phyloP scores from a whole-genome alignment of 805 yeast species.

The Naumovozyma dairenensis region DNA sequence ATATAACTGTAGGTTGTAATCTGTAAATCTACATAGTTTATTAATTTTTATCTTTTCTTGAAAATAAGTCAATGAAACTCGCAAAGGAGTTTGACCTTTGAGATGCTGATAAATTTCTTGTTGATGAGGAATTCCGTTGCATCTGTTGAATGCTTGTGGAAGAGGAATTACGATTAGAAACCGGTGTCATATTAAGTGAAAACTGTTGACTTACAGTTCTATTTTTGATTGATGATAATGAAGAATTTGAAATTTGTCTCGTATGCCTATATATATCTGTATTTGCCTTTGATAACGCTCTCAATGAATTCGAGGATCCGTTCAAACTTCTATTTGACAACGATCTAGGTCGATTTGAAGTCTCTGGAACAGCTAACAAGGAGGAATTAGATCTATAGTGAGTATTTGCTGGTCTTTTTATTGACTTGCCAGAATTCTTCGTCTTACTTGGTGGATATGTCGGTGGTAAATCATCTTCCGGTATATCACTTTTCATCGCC shows the following conservation, averaged over 20 bases:
- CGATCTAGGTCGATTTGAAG: constrained; percentile 7
- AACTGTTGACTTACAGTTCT: constrained; percentile 17
- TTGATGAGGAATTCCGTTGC: background rate
- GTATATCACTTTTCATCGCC: constrained; percentile 49
- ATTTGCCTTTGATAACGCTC: constrained; percentile 9
- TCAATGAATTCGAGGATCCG: constrained; percentile 18
- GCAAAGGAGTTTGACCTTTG: constrained; percentile 9
- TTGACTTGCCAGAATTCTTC: background rate
- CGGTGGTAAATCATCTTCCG: constrained; percentile 57
- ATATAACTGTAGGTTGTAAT: no score
- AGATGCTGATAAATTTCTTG: background rate
- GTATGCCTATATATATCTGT: constrained; percentile 7
- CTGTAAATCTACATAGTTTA: no score
- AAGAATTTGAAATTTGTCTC: constrained; percentile 1
- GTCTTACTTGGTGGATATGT: constrained; percentile 34
- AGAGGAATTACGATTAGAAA: background rate
- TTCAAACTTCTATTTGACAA: constrained; percentile 19
- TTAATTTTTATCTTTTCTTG: constrained; percentile 4
- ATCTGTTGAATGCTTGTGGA: background rate
- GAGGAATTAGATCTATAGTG: constrained; percentile 20
- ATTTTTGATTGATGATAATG: constrained; percentile 7
- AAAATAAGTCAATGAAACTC: constrained; percentile 4
- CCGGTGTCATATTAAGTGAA: constrained; percentile 25
- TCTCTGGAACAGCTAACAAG: constrained; percentile 8
- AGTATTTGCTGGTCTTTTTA: constrained; percentile 22